Percentiles rank a stretch among this genome's conserved stretches.
phyloP scores from a whole-genome alignment of 2,329 filamentous ascomycete genomes.

The Diplodia seriata region DNA sequence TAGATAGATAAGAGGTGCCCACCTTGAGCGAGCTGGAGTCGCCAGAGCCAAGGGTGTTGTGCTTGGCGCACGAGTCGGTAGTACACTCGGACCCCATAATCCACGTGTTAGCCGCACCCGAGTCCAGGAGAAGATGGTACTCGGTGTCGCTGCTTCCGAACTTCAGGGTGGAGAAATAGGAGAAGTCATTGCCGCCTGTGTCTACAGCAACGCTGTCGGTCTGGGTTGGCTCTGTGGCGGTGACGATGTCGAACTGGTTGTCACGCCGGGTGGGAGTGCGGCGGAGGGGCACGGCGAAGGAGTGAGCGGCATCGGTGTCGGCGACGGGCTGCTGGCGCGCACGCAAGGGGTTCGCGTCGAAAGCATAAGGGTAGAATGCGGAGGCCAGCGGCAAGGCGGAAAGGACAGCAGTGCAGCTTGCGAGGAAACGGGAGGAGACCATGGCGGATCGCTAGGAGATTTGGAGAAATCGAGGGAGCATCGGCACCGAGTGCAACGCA shows the following conservation, averaged over 20 bases:
- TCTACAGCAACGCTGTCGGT: conserved; percentile 59
- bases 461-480: conserved; percentile 17
- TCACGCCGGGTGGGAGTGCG: conserved; percentile 50
- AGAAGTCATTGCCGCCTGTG: conserved; percentile 61
- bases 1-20: conserved; percentile 27
- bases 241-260: conserved; percentile 53
- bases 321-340: conserved; percentile 10
- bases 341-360: conserved; percentile 33
- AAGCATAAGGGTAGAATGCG: conserved; percentile 47
- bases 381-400: conserved; percentile 34
- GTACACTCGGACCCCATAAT: conserved; percentile 76
- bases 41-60: conserved; percentile 71
- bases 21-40: conserved; percentile 69
- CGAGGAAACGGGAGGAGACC: conserved; percentile 3
- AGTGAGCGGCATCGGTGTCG: conserved; percentile 24
- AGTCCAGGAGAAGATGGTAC: conserved; percentile 63
- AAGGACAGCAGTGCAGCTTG: neutral
- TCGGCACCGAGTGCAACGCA: conserved; percentile 30
- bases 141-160: conserved; percentile 59
- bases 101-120: conserved; percentile 74
- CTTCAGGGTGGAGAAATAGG: conserved; percentile 60
- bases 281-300: conserved; percentile 43
- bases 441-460: conserved; percentile 7
- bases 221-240: conserved; percentile 49
- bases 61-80: conserved; percentile 69